Conservation (phyloP, 192 early-diverging fungal species). For the Coemansia sp. region DNA sequence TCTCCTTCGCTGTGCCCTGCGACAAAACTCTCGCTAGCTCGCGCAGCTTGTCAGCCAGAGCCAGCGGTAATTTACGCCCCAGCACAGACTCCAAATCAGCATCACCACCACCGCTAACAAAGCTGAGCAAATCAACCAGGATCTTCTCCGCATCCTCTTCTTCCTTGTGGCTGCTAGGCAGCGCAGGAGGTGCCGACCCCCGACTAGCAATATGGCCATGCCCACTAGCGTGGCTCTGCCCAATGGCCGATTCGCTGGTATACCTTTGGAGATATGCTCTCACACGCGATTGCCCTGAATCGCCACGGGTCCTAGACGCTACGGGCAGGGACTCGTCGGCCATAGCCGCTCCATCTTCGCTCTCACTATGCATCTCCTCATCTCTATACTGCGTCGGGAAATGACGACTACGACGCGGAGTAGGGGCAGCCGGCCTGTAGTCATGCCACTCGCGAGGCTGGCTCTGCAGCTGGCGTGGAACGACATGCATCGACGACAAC, state of each 20-base stretch:
- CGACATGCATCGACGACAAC: background rate
- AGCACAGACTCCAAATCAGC: background rate
- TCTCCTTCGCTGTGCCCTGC: background rate
- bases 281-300: slow-evolving; percentile 10
- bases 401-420: slow-evolving; percentile 30
- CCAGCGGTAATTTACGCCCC: slow-evolving; percentile 11
- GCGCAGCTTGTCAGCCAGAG: slow-evolving; percentile 34
- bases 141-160: background rate
- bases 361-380: background rate
- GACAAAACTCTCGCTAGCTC: slow-evolving; percentile 25
- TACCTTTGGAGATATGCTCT: slow-evolving; percentile 19
- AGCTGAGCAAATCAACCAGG: background rate
- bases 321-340: no score
- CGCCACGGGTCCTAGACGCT: background rate
- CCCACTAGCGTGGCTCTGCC: background rate
- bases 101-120: background rate
- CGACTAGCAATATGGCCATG: background rate
- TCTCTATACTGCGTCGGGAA: slow-evolving; percentile 9
- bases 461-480: slow-evolving; percentile 10
- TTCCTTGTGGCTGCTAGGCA: background rate
- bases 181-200: background rate
- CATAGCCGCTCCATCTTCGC: slow-evolving; percentile 1
- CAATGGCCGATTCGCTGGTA: slow-evolving; percentile 11
- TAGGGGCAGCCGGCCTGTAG: slow-evolving; percentile 31
- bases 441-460: slow-evolving; percentile 7